Conservation (phyloP, 495 filamentous ascomycete species). For the Aspergillus taichungensis region DNA sequence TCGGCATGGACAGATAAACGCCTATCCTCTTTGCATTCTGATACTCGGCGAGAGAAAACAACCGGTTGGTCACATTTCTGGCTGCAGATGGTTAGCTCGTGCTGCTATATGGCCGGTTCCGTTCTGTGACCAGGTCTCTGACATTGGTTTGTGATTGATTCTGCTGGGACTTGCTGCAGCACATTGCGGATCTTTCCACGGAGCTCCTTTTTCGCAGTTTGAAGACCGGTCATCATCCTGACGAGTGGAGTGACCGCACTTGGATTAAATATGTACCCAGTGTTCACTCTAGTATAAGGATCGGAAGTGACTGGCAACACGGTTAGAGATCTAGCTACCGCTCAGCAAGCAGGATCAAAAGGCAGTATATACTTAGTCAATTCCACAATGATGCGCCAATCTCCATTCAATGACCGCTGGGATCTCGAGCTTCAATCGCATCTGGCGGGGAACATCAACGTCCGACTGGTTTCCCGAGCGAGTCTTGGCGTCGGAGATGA, state of each 20-base stretch:
- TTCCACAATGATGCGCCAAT: no score
- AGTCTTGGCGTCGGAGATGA: background rate
- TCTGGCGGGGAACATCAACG: no score
- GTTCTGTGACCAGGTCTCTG: slow-evolving; percentile 8
- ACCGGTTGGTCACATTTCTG: slow-evolving; percentile 41
- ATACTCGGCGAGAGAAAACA: slow-evolving; percentile 60
- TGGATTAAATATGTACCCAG: no score
- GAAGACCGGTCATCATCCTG: slow-evolving; percentile 41
- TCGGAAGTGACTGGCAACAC: no score
- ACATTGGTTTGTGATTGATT: slow-evolving; percentile 62
- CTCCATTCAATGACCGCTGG: no score
- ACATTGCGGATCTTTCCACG: slow-evolving; percentile 57
- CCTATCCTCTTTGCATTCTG: slow-evolving; percentile 62
- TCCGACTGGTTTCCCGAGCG: background rate
- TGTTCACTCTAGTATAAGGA: no score
- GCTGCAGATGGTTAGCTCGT: slow-evolving; percentile 39
- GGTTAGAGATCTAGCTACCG: no score
- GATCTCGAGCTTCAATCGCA: no score
- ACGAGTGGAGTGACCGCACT: background rate
- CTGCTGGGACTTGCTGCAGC: slow-evolving; percentile 46
- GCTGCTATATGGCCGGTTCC: slow-evolving; percentile 4
- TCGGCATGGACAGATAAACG: slow-evolving; percentile 88
- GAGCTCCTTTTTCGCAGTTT: slow-evolving; percentile 64
- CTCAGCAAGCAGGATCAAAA: no score
- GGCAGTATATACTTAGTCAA: no score